These are phyloP conservation scores for Leccinum uliginosum DNA, from an alignment of 768 basidiomycete genomes.

Conservation along the genomic window DNA sequence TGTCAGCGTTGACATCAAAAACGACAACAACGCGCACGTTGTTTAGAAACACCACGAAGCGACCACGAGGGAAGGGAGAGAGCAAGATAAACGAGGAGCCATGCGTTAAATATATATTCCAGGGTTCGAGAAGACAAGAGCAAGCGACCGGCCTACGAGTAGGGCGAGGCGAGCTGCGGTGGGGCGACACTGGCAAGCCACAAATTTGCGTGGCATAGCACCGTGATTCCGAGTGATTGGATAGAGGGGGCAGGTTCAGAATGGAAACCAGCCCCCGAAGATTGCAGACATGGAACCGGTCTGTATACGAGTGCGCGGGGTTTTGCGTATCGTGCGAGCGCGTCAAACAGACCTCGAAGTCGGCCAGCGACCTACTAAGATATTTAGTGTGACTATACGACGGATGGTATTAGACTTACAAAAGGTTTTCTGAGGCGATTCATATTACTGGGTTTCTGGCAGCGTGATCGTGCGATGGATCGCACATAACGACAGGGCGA, in stretches of 20 bases:
- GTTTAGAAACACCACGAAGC: constrained; percentile 1
- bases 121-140: constrained; percentile 7
- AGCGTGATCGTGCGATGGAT: too few relatives aligned
- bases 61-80: constrained; percentile 11
- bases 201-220: constrained; percentile 10
- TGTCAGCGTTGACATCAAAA: constrained; percentile 7
- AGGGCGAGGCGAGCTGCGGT: constrained; percentile 19
- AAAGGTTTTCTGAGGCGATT: too few relatives aligned
- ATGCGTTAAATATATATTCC: constrained; percentile 11
- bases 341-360: too few relatives aligned
- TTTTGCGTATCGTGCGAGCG: too few relatives aligned
- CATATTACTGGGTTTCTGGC: too few relatives aligned
- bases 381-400: too few relatives aligned
- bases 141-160: not conserved
- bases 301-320: too few relatives aligned
- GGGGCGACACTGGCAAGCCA: constrained; percentile 3
- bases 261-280: constrained; percentile 18
- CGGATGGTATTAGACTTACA: too few relatives aligned
- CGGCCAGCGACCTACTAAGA: too few relatives aligned
- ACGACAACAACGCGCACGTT: not conserved
- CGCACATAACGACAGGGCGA: too few relatives aligned
- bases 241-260: not conserved
- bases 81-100: not conserved
- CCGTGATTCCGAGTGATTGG: constrained; percentile 4
- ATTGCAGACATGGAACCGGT: too few relatives aligned